Evolutionary conservation across 176 grass and related monocot genomes (phyloP), one percentile per base, ranked within the genome.

Genomic region (Dactylis glomerata): DNA sequence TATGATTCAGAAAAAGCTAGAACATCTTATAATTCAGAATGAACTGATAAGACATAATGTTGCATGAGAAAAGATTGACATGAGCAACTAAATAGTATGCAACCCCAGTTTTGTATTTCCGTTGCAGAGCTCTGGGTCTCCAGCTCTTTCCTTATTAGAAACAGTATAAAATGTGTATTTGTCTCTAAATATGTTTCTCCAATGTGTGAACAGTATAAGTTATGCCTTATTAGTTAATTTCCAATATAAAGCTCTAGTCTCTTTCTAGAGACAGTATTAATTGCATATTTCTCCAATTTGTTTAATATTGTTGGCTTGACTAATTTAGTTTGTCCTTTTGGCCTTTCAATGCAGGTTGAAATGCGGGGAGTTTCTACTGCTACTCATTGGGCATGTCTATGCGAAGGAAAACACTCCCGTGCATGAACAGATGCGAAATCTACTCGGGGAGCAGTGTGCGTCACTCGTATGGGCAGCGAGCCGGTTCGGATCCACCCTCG

Each of bases 381-480:
- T 99, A 77, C 87, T 99, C 70, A 93, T 96, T 28, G 90, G 91
- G 1, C 89, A 96, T 87, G 91, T 99, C 68, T 92, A 92, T 78
- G 85, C 72, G 75, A 96, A 68, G 40, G 96, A 99, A 85, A 99
- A 85, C 69, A 89, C 96, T 68, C 96, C 93, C 55, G 89, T 99
- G 88, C 85, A 91, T 23, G 93, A 99, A 47, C 93, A 96, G 67
- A 90, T 96, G 80, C 86, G 81, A 50, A 80, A 70, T 68, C 76
- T 89, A 32, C 90, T 99, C 44, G 89, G 89, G 15, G 96, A 96
- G 88, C 86, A 94, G 67, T 99, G 96, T 0, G 93, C 96, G 4
- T 96, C 93, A 0, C 83, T 99, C 14, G 83, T 96, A 75, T 96
- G 96, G 96, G 96, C 91, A 22, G 96, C 96, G 7, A 96, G 96